These are phyloP conservation scores for Alternaria sp. DNA, from an alignment of 2,329 filamentous ascomycete genomes.

Conservation along the genomic window DNA sequence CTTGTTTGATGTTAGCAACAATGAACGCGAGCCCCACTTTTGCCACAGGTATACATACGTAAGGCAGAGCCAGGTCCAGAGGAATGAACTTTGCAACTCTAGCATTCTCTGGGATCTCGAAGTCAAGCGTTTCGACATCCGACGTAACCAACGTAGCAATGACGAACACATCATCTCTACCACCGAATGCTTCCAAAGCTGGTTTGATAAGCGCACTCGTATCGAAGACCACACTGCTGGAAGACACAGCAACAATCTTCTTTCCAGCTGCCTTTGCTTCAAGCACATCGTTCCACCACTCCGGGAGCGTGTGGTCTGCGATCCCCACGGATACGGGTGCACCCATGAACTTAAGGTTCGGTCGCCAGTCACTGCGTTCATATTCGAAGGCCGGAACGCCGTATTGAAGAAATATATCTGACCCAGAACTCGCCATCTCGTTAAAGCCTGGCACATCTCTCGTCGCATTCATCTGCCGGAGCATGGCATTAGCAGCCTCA, in stretches of 20 bases:
- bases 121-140: constrained; percentile 23
- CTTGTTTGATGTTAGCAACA: constrained; percentile 22
- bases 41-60: not conserved
- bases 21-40: not conserved
- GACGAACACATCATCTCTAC: constrained; percentile 52
- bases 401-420: constrained; percentile 45
- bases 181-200: constrained; percentile 54
- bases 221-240: constrained; percentile 57
- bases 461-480: constrained; percentile 16
- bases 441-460: constrained; percentile 16
- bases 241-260: constrained; percentile 56
- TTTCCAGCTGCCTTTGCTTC: constrained; percentile 49
- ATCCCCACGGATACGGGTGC: constrained; percentile 20
- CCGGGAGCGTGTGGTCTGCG: constrained; percentile 43
- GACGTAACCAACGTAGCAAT: constrained; percentile 47
- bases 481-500: constrained; percentile 11
- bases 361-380: constrained; percentile 47
- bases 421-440: constrained; percentile 29
- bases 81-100: constrained; percentile 59
- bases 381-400: constrained; percentile 49
- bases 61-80: constrained; percentile 57
- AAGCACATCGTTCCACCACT: constrained; percentile 58
- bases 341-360: constrained; percentile 57
- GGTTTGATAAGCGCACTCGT: constrained; percentile 57
- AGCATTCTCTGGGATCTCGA: constrained; percentile 53